Percentiles rank a stretch among this genome's conserved stretches.
phyloP scores from a whole-genome alignment of 345 rosid species.

The Sonneratia alba region DNA sequence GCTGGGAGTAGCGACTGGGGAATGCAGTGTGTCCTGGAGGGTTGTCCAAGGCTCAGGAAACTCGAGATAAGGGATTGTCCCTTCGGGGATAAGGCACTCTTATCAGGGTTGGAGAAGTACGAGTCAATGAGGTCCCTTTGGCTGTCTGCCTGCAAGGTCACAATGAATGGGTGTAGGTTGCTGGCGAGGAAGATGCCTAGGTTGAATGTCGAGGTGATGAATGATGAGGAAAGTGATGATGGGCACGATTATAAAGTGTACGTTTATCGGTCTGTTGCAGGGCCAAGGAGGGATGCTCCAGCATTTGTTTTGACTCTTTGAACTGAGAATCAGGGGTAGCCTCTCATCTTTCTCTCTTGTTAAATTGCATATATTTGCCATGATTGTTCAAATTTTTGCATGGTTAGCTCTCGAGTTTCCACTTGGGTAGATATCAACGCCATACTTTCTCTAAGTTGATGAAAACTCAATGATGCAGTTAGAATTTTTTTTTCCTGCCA shows the following conservation, averaged over 20 bases:
- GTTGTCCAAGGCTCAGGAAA: slow-evolving; percentile 56
- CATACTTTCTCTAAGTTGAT: neutral
- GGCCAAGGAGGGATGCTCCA: slow-evolving; percentile 64
- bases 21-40: slow-evolving; percentile 51
- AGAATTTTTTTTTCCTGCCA: too few species aligned
- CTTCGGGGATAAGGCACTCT: slow-evolving; percentile 54
- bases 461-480: neutral
- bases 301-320: slow-evolving; percentile 50
- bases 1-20: slow-evolving; percentile 65
- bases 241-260: slow-evolving; percentile 46
- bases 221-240: slow-evolving; percentile 50
- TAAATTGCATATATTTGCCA: neutral
- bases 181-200: slow-evolving; percentile 60
- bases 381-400: neutral
- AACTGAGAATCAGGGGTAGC: slow-evolving; percentile 4
- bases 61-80: slow-evolving; percentile 75
- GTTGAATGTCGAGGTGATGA: slow-evolving; percentile 66
- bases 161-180: slow-evolving; percentile 44
- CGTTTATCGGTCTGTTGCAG: slow-evolving; percentile 57
- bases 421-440: neutral
- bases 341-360: neutral
- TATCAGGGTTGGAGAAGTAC: slow-evolving; percentile 56
- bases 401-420: neutral
- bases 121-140: slow-evolving; percentile 75
- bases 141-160: slow-evolving; percentile 68